Evolutionary conservation across 352 stramenopile species (phyloP), one percentile per base, ranked within the genome.

Genomic region (Pythium vanterpoolii): DNA sequence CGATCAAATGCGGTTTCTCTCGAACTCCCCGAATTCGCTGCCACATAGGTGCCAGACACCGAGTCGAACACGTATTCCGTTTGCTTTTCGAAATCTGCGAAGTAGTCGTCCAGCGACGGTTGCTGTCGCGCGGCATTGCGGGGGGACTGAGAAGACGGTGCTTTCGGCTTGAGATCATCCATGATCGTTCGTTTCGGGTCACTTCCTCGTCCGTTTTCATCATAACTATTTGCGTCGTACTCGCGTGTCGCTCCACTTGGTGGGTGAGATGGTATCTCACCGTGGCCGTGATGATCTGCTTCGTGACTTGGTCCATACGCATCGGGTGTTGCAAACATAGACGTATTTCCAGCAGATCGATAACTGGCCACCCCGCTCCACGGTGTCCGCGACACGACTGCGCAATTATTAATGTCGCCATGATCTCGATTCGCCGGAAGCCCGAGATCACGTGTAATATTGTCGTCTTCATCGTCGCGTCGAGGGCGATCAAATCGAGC

Each of bases 1-100:
- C 26, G 21, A 53, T 38, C 28, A 26, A 18, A 9, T 4, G 30
- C 5, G 18, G 18, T 16, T 33, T 43, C 28, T 27, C 5, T 39
- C 21, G 40, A 31, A 4, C 24, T 19, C 21, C 11, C 19, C 11
- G 47, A 31, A 24, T 55, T 47, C 26, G 71, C 45, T 23, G 77
- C 60, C 10, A 90, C 72, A 44, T 93, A 93, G 9, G 74, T 70
- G 24, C 79, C 80, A 5, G 70, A 81, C 5, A 44, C 62, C 30
- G 74, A 56, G 26, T 93, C 83, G 45, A 90, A 90, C 3, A 89
- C 72, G 54, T 93, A 93, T 27, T 90, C 77, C n/a, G 83, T 85
- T 0, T 74, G 79, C 27, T 74, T 74, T 66, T 93, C 83, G 54
- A 90, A 93, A 23, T 85, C 75, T 0, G 80, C 77, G 60, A 93